Evolutionary conservation across 179 eudicot genomes (phyloP), one percentile per base, ranked within the genome.

Genomic region (Patellifolia procumbens): DNA sequence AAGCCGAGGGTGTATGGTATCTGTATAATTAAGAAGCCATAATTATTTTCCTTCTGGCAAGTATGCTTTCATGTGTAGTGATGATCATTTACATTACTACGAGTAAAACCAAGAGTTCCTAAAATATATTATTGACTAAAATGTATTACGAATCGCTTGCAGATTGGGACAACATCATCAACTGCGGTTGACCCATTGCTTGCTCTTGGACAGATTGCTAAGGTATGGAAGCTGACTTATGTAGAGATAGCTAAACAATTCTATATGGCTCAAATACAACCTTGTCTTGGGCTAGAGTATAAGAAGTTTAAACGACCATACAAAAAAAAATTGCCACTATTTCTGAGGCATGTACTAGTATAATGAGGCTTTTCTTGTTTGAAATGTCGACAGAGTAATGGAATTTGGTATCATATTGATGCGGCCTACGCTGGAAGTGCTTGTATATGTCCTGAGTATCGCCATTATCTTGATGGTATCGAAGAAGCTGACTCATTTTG

Each of bases 401-500:
- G 86, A 68, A 81, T 91, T 43, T 94, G 98, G 97, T 83, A 89
- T 80, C 98, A 94, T 79, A 82, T 94, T 75, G 98, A 94, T 86
- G 96, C 96, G 84, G 97, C 98, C 48, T 92, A 88, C 74, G 98
- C 98, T 81, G 98, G 98, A 81, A 94, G 98, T 89, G 96, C 97
- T 78, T 94, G 96, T 73, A 86, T 94, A 70, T 94, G 98, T 75
- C 97, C 98, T 31, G 98, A 94, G 72, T 92, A 79, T 66, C 90
- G 96, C 48, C 91, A 88, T 72, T 88, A 88, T 79, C 79, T 92
- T 72, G 85, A 94, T 72, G 98, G 98, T 31, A 80, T 94, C 55
- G 98, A 92, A 85, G 92, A 87, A 83, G 96, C 98, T 22, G 92
- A 89, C 82, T 94, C 97, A 19, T 94, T 92, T 74, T 91, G 87